Conservation (phyloP, 371 early-diverging fungal genomes). For the Lichtheimia corymbifera region DNA sequence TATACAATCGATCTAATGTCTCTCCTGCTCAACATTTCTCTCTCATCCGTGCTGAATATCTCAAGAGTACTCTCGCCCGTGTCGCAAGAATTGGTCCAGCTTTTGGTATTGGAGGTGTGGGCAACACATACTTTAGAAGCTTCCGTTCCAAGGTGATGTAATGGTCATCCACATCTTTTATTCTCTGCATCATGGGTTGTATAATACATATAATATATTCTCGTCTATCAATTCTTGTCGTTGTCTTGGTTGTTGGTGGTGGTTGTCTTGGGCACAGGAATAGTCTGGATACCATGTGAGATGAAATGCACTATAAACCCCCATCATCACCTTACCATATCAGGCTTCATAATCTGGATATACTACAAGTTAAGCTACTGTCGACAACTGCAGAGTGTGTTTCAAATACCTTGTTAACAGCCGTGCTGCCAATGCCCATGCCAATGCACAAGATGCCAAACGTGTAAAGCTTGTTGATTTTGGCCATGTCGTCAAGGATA, state of each 20-base stretch:
- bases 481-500: conserved; percentile 30
- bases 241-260: background rate
- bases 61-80: conserved; percentile 58
- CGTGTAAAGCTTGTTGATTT: conserved; percentile 40
- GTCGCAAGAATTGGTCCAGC: conserved; percentile 71
- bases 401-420: conserved; percentile 39
- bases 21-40: conserved; percentile 26
- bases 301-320: background rate
- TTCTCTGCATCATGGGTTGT: background rate
- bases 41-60: conserved; percentile 54
- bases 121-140: conserved; percentile 43
- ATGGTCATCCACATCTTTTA: background rate
- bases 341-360: conserved; percentile 18
- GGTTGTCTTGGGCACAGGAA: background rate
- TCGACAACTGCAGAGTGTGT: background rate
- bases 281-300: background rate
- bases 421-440: conserved; percentile 51
- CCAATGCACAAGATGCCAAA: conserved; percentile 42
- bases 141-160: conserved; percentile 6
- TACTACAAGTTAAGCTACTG: background rate
- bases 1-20: conserved; percentile 55
- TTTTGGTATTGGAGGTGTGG: conserved; percentile 71
- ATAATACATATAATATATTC: background rate
- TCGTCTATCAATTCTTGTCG: background rate
- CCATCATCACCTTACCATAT: conserved; percentile 9